Percentiles rank a stretch among this genome's conserved stretches.
These are phyloP conservation scores for Nidularia sp. DNA, from an alignment of 768 basidiomycete species.

Conservation along the genomic window DNA sequence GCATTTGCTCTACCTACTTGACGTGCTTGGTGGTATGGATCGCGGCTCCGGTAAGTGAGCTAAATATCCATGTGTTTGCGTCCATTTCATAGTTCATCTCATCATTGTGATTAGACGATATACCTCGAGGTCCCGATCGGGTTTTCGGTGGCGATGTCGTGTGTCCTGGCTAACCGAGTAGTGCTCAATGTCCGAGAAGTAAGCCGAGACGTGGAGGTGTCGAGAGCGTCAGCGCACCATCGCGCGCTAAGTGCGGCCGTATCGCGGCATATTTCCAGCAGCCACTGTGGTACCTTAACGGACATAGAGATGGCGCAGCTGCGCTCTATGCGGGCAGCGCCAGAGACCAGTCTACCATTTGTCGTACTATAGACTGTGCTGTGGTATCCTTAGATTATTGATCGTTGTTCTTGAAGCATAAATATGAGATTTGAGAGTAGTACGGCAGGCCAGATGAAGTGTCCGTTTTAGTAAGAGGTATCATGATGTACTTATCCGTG, in stretches of 20 bases:
- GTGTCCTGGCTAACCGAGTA: constrained; percentile 52
- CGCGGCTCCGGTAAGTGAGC: constrained; percentile 24
- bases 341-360: not conserved
- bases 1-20: constrained; percentile 54
- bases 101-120: not conserved
- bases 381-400: not conserved
- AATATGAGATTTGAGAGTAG: too few species aligned
- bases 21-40: constrained; percentile 43
- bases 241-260: not conserved
- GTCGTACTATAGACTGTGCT: not conserved
- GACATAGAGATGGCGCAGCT: constrained; percentile 19
- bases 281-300: constrained; percentile 7
- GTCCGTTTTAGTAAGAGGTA: too few species aligned
- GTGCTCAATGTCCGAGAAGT: constrained; percentile 50
- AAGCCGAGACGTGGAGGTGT: constrained; percentile 19
- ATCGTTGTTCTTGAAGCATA: not conserved
- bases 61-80: not conserved
- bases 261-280: not conserved
- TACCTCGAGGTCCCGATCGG: constrained; percentile 49
- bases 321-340: constrained; percentile 13
- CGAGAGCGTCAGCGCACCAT: not conserved
- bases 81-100: not conserved
- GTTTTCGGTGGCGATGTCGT: constrained; percentile 55
- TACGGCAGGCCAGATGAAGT: too few species aligned
- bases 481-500: too few species aligned